Evolutionary conservation across 2,329 filamentous ascomycete species (phyloP), one percentile per base, ranked within the genome.

Genomic region (Trichoderma semiorbis): DNA sequence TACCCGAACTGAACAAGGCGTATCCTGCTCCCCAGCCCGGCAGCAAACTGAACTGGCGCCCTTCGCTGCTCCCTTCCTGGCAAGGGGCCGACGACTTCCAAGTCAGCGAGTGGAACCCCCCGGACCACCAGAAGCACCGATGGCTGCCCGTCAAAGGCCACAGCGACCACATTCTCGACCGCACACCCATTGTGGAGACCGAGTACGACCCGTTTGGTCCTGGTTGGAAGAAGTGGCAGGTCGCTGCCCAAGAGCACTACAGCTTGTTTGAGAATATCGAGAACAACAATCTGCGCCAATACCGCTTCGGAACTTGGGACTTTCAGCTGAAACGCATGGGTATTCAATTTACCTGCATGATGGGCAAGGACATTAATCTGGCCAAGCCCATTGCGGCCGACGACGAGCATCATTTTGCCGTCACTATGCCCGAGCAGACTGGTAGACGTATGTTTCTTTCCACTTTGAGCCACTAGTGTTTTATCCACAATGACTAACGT

Each of bases 291-390:
- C 75, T 87, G 28, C 77, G 79, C 11, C 80, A 78, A 50, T 88
- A 88, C 75, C 85, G 84, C 73, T 88, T 87, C 72, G 78, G 80
- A 73, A 78, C 79, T 36, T 86, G 85, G 80, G 83, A 86, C 70
- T 86, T 86, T 60, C 82, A 85, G 18, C 85, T 84, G 32, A 80
- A 82, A 66, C 81, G 85, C 28, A 83, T 88, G 75, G 87, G 85
- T 62, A 84, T 86, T 34, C 87, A 88, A 74, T 86, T 90, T 73
- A 80, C 86, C 55, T 85, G 84, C 57, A 83, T 89, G 64, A 83
- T 85, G 80, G 85, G 86, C n/a, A 80, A 80, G 34, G 86, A 89
- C 74, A 84, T 87, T 57, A 80, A 82, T n/a, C 78, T 79, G 39
- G 82, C 85, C 70, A 80, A 85, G 43, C 85, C 86, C 3, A 82